These are phyloP conservation scores for Cinnamomum micranthum DNA, from an alignment of 164 flowering plant genomes.

Conservation along the genomic window DNA sequence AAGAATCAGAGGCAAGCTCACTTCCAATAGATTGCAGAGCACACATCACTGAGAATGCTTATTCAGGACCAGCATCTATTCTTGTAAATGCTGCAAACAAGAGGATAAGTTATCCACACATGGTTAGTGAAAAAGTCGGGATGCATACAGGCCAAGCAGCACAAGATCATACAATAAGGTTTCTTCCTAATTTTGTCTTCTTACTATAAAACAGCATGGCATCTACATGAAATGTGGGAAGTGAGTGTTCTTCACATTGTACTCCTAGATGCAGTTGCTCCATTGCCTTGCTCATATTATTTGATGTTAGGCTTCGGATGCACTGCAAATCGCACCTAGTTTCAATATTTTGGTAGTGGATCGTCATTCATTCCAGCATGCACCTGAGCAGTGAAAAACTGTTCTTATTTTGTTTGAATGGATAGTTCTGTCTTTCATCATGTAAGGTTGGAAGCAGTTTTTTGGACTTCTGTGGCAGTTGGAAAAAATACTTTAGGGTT, in stretches of 20 bases:
- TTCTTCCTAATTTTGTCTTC: background rate
- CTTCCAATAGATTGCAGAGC: slow-evolving; percentile 68
- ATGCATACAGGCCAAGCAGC: slow-evolving; percentile 29
- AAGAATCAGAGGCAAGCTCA: slow-evolving; percentile 98
- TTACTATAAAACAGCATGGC: background rate
- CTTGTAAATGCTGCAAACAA: slow-evolving; percentile 37
- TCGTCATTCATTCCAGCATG: background rate
- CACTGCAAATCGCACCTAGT: background rate
- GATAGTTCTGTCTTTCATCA: background rate
- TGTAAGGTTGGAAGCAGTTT: background rate
- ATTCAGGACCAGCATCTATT: slow-evolving; percentile 37
- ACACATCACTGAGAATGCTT: slow-evolving; percentile 36
- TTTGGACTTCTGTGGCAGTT: background rate
- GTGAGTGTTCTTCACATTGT: background rate
- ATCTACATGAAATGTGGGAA: background rate
- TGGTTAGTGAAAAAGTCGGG: slow-evolving; percentile 23
- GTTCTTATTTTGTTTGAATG: background rate
- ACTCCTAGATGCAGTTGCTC: background rate
- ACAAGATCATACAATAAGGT: slow-evolving; percentile 52
- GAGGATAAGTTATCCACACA: slow-evolving; percentile 25
- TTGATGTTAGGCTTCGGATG: background rate
- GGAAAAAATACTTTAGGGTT: background rate
- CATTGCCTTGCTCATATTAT: background rate
- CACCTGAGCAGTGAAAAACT: too few species aligned
- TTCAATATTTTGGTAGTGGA: background rate